phyloP scores from a whole-genome alignment of 331 rosid genomes.

The Erythrophleum ivorense region DNA sequence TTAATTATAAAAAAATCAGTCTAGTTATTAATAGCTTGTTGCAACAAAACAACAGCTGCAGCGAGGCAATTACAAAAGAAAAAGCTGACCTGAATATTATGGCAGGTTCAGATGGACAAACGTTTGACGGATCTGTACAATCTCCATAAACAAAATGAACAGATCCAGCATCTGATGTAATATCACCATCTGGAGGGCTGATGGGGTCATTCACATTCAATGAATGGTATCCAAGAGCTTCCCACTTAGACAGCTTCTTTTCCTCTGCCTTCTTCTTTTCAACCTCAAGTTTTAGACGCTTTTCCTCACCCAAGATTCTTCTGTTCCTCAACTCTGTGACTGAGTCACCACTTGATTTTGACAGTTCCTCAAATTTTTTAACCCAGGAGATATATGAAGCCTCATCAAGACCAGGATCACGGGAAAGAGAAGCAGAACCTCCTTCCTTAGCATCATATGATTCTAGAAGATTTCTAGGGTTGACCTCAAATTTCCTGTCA shows the following conservation, averaged over 20 bases:
- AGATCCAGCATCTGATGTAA: conserved; percentile 69
- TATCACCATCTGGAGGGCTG: conserved; percentile 51
- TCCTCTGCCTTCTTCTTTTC: conserved; percentile 83
- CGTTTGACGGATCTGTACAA: conserved; percentile 72
- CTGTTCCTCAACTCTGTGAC: conserved; percentile 51
- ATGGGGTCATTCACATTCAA: conserved; percentile 61
- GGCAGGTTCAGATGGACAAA: conserved; percentile 67
- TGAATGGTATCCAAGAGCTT: conserved; percentile 81
- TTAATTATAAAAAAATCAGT: conserved; percentile 14
- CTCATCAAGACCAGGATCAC: conserved; percentile 69
- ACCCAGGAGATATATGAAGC: conserved; percentile 88
- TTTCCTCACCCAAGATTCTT: conserved; percentile 55
- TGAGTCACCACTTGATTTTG: conserved; percentile 55
- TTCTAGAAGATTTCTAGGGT: conserved; percentile 53
- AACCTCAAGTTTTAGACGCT: conserved; percentile 60
- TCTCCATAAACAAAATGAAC: conserved; percentile 88
- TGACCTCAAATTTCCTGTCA: conserved; percentile 73
- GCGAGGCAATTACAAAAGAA: conserved; percentile 30
- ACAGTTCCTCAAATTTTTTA: conserved; percentile 76
- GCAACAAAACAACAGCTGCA: conserved; percentile 27
- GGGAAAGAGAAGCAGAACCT: conserved; percentile 47
- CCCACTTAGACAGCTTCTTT: conserved; percentile 80
- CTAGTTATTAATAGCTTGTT: conserved; percentile 9
- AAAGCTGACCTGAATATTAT: conserved; percentile 75
- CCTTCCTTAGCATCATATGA: conserved; percentile 49